Conservation (phyloP, 805 yeast genomes). For the Zygoascus bituminiphila region DNA sequence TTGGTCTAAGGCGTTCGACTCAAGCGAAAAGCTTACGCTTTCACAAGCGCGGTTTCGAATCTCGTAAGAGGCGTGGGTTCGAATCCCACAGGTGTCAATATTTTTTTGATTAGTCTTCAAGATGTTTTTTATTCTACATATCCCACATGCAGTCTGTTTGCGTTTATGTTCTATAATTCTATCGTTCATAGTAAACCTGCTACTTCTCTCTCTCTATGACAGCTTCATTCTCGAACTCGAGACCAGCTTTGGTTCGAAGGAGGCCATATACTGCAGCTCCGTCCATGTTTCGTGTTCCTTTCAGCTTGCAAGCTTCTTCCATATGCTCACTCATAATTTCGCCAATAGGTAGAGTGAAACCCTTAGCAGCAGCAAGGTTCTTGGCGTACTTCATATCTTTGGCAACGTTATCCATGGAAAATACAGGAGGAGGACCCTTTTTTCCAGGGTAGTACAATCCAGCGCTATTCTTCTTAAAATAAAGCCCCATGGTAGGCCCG, state of each 20-base stretch:
- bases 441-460: slow-evolving; percentile 18
- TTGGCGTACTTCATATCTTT: slow-evolving; percentile 24
- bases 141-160: too few species aligned
- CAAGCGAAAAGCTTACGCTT: slow-evolving; percentile 55
- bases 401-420: slow-evolving; percentile 20
- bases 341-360: slow-evolving; percentile 17
- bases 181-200: too few species aligned
- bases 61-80: slow-evolving; percentile 85
- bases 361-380: slow-evolving; percentile 17
- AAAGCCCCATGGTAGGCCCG: slow-evolving; percentile 15
- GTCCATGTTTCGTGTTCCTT: slow-evolving; percentile 19
- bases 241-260: slow-evolving; percentile 22
- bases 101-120: too few species aligned
- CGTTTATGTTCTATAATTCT: too few species aligned
- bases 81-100: slow-evolving; percentile 73
- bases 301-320: slow-evolving; percentile 14
- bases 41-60: slow-evolving; percentile 26
- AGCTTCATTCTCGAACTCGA: slow-evolving; percentile 22
- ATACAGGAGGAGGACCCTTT: slow-evolving; percentile 16
- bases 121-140: too few species aligned
- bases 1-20: slow-evolving; percentile 51
- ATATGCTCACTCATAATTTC: slow-evolving; percentile 18
- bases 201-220: slow-evolving; percentile 13
- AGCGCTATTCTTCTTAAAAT: slow-evolving; percentile 13
- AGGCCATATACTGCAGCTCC: slow-evolving; percentile 23